A percentile compares a stretch with the other conserved stretches of the same genome.
Evolutionary conservation across 805 yeast species (phyloP).

Genomic region (Phaffomyces opuntiae): DNA sequence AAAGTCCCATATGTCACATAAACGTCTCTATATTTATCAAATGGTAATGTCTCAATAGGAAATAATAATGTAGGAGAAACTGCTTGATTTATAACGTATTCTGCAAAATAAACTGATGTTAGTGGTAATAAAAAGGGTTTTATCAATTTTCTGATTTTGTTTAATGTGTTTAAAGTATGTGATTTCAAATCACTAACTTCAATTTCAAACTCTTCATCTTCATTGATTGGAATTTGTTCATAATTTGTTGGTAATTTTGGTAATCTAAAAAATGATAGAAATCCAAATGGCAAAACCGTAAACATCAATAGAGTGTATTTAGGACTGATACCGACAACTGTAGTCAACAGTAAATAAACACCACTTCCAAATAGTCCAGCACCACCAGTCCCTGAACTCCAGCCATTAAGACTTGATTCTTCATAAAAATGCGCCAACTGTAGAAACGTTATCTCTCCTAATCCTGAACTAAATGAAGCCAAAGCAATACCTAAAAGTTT

Average conservation of each 20-base stretch:
- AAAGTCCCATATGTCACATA: slow-evolving; percentile 88
- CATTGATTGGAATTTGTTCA: neutral
- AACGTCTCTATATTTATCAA: slow-evolving; percentile 67
- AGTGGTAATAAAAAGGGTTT: slow-evolving; percentile 79
- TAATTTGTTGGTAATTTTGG: slow-evolving; percentile 9
- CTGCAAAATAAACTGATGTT: slow-evolving; percentile 75
- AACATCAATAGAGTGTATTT: slow-evolving; percentile 50
- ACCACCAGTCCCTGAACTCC: slow-evolving; percentile 94
- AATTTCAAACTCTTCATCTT: neutral
- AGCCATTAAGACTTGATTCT: slow-evolving; percentile 63
- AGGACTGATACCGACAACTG: slow-evolving; percentile 53
- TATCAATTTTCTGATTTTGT: slow-evolving; percentile 36
- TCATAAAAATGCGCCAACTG: slow-evolving; percentile 78
- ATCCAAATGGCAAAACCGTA: slow-evolving; percentile 47
- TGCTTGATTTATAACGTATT: slow-evolving; percentile 88
- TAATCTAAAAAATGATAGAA: slow-evolving; percentile 31
- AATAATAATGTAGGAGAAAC: slow-evolving; percentile 82
- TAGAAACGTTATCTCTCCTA: slow-evolving; percentile 85
- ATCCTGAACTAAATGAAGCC: slow-evolving; percentile 81
- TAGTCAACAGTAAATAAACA: slow-evolving; percentile 62
- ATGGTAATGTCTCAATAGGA: slow-evolving; percentile 66
- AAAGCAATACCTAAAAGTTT: slow-evolving; percentile 63
- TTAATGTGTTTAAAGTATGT: slow-evolving; percentile 18
- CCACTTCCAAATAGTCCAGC: slow-evolving; percentile 88
- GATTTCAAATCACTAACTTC: neutral